These are phyloP conservation scores for Hemisphaericaspora lyxosophila DNA, from an alignment of 1,139 yeast species.

Conservation along the genomic window DNA sequence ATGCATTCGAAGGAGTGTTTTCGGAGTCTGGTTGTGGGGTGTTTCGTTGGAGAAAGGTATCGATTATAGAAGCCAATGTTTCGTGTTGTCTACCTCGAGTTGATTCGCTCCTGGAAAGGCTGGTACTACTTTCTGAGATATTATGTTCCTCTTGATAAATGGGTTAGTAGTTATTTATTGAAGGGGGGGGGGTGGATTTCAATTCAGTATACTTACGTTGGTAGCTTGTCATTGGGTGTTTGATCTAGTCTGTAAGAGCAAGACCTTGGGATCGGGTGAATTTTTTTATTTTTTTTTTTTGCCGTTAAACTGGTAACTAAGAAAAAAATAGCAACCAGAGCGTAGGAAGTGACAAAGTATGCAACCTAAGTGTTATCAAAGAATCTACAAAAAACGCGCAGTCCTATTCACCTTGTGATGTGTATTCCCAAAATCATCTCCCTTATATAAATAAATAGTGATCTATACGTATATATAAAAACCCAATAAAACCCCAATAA, in stretches of 20 bases:
- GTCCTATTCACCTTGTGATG: too few species aligned
- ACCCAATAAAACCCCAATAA: background rate
- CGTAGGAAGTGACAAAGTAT: too few species aligned
- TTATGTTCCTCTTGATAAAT: conserved; percentile 17
- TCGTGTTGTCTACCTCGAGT: conserved; percentile 31
- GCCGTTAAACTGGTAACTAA: background rate
- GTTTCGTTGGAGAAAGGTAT: conserved; percentile 30
- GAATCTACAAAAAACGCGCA: too few species aligned
- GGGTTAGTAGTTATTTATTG: conserved; percentile 18
- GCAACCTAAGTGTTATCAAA: too few species aligned
- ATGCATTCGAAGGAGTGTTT: conserved; percentile 5
- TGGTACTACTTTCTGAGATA: conserved; percentile 8
- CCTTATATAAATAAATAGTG: conserved; percentile 2
- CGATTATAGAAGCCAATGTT: conserved; percentile 36
- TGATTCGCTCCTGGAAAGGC: conserved; percentile 4
- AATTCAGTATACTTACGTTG: conserved; percentile 38
- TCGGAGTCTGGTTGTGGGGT: conserved; percentile 11
- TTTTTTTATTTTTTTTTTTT: background rate
- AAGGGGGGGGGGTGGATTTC: too few species aligned
- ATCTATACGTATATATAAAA: conserved; percentile 1
- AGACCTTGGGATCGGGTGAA: background rate
- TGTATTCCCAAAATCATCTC: conserved; percentile 1
- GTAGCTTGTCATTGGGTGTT: conserved; percentile 37
- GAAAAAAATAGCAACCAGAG: too few species aligned
- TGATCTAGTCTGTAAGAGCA: too few species aligned